phyloP scores from a whole-genome alignment of 257 asterid genomes.

The Verbena officinalis region DNA sequence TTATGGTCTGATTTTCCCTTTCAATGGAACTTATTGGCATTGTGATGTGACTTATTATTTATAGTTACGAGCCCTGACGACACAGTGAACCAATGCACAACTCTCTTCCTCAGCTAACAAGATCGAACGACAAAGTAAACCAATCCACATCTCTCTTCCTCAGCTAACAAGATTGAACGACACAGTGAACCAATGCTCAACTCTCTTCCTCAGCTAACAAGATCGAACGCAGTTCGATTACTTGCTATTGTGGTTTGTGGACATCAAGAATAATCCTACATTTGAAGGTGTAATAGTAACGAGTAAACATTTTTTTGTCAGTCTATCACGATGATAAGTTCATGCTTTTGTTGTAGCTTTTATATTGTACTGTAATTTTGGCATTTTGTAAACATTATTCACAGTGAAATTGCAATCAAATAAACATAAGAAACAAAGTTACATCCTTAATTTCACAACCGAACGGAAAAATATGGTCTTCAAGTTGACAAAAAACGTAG shows the following conservation, averaged over 20 bases:
- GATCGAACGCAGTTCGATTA: slow-evolving; percentile 21
- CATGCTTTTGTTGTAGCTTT: slow-evolving; percentile 30
- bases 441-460: neutral
- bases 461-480: too few relatives aligned
- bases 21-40: neutral
- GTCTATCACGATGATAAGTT: neutral
- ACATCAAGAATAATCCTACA: slow-evolving; percentile 19
- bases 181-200: too few relatives aligned
- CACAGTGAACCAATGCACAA: slow-evolving; percentile 65
- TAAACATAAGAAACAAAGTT: neutral
- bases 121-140: slow-evolving; percentile 71
- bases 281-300: neutral
- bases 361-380: neutral
- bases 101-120: slow-evolving; percentile 70
- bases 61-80: slow-evolving; percentile 91
- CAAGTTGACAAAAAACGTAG: too few relatives aligned
- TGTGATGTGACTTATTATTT: neutral
- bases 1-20: too few relatives aligned
- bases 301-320: slow-evolving; percentile 19
- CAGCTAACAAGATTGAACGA: slow-evolving; percentile 50
- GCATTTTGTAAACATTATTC: neutral
- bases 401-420: neutral
- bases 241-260: slow-evolving; percentile 8
- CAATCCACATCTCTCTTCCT: slow-evolving; percentile 71
- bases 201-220: slow-evolving; percentile 54